Base-by-base conservation (phyloP, 139 green algal genomes). In the Chlamydomonas sp. region DNA sequence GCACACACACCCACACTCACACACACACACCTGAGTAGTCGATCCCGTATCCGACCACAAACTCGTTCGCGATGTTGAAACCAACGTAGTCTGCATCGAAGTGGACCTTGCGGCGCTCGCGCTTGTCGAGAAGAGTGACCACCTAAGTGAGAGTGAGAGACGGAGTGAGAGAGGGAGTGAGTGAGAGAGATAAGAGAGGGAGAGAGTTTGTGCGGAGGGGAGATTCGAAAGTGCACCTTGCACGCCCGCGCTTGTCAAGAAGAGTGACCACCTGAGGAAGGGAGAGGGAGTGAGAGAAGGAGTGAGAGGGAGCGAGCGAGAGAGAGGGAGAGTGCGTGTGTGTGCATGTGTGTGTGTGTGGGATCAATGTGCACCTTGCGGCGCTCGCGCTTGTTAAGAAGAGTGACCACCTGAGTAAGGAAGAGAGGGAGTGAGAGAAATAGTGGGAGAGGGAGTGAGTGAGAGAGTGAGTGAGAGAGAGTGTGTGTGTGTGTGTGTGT, bases 1-100 rank as follows among this genome's bases (percentile, higher is more conserved):
- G n/a, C n/a, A n/a, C n/a, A n/a, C n/a, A n/a, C n/a, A n/a, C n/a
- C n/a, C n/a, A n/a, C n/a, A n/a, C n/a, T n/a, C n/a, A n/a, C n/a
- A n/a, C 49, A 60, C 35, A 69, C 70, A 69, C 34, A 10, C 34
- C 54, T 22, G 24, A 36, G 54, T 64, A 64, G 26, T 64, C 54
- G 34, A 64, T 64, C 24, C 54, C 54, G 34, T 36, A 64, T 26
- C 54, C 60, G 6, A 68, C 60, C 8, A 68, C n/a, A 20, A 68
- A 68, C 31, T 68, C 60, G 24, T 68, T 30, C 8, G 60, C 31
- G 34, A 28, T 48, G 13, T 10, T 6, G 26, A 68, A 49, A 20
- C 60, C 60, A 6, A 68, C 60, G 24, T 68, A 68, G 24, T 68
- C 60, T n/a, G 60, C 60, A 10, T 68, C 34, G 48, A 68, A 68